Conservation (phyloP, 495 filamentous ascomycete species). For the Talaromyces trachyspermus region DNA sequence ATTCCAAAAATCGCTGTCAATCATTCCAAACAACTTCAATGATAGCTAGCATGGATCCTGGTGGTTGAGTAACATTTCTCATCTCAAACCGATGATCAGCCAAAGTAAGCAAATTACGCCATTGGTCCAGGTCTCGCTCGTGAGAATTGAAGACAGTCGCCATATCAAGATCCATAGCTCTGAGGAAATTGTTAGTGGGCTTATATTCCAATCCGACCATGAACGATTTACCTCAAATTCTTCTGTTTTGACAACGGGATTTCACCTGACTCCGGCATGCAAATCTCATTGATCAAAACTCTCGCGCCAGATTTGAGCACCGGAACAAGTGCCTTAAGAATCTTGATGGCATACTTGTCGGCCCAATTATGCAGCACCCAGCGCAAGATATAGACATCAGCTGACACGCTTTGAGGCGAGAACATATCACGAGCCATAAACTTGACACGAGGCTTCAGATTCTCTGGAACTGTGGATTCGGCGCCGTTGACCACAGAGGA, state of each 20-base stretch:
- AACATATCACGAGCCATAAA: constrained; percentile 49
- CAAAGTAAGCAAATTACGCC: not conserved
- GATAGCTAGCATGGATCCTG: not conserved
- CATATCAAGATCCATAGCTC: not conserved
- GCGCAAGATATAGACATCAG: constrained; percentile 52
- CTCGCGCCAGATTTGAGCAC: constrained; percentile 46
- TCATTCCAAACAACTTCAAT: not conserved
- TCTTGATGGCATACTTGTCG: constrained; percentile 45
- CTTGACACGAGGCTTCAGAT: constrained; percentile 31
- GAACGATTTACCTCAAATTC: not conserved
- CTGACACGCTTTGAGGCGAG: constrained; percentile 39
- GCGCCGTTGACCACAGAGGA: constrained; percentile 36
- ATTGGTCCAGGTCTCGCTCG: not conserved
- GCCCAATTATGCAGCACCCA: constrained; percentile 55
- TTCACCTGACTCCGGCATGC: not conserved
- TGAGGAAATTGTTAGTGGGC: not conserved
- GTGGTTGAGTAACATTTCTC: not conserved
- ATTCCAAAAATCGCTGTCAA: too few relatives aligned
- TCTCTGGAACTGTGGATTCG: constrained; percentile 25
- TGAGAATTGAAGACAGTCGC: not conserved
- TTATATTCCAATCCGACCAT: not conserved
- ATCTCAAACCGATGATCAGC: not conserved
- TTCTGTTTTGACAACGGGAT: not conserved
- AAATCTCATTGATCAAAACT: constrained; percentile 35
- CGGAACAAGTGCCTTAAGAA: constrained; percentile 45